Evolutionary conservation across 495 filamentous ascomycete genomes (phyloP).

Genomic region (Hypoxylon fuscum): DNA sequence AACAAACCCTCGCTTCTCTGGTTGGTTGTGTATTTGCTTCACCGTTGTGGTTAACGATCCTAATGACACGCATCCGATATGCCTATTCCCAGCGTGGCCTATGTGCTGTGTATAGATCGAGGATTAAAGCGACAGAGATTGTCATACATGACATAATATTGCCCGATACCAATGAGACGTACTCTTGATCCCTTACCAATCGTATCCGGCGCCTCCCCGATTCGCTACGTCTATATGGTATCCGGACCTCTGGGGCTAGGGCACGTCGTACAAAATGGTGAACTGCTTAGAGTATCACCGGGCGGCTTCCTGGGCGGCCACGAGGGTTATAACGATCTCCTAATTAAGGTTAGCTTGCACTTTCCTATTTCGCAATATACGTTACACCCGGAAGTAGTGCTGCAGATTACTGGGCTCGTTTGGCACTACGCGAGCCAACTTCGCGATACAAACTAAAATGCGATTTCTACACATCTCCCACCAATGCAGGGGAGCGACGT

Average conservation of each 20-base stretch:
- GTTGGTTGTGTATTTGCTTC: neutral
- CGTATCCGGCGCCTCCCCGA: constrained; percentile 7
- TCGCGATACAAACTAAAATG: neutral
- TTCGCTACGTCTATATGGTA: constrained; percentile 4
- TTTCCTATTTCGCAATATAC: neutral
- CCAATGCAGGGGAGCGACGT: neutral
- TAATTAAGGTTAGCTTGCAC: constrained; percentile 14
- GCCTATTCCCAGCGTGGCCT: constrained; percentile 9
- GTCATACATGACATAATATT: constrained; percentile 5
- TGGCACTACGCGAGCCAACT: neutral
- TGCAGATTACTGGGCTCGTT: neutral
- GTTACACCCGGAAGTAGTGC: neutral
- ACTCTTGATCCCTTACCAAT: neutral
- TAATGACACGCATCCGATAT: constrained; percentile 11
- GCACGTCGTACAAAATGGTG: constrained; percentile 6
- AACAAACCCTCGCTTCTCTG: too few relatives aligned
- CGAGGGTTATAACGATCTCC: neutral
- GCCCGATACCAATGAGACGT: constrained; percentile 11
- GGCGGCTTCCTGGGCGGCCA: neutral
- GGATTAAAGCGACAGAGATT: constrained; percentile 6
- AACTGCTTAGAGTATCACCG: neutral
- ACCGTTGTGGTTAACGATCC: neutral
- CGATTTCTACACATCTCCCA: neutral
- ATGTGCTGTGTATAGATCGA: constrained; percentile 1
- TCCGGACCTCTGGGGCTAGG: constrained; percentile 3